Evolutionary conservation across 2,329 filamentous ascomycete species (phyloP).

Genomic region (Xylariaceae sp.): DNA sequence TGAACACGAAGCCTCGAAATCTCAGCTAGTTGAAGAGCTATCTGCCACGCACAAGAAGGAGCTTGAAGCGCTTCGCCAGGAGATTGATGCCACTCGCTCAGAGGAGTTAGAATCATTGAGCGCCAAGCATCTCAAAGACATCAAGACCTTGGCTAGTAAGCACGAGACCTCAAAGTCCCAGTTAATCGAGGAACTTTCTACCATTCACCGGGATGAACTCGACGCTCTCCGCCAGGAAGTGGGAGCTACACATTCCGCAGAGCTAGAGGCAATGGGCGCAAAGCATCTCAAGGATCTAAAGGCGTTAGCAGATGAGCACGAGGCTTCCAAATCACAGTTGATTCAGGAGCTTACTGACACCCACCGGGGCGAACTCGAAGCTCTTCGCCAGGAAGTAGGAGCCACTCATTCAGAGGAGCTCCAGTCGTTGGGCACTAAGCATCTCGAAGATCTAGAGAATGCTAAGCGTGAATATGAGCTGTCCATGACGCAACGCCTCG

Average conservation of each 20-base stretch:
- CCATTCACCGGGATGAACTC: constrained; percentile 9
- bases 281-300: constrained; percentile 24
- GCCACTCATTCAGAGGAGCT: constrained; percentile 24
- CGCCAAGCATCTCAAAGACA: constrained; percentile 21
- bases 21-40: constrained; percentile 17
- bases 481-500: constrained; percentile 15
- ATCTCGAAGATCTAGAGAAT: constrained; percentile 16
- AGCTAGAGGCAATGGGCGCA: constrained; percentile 16
- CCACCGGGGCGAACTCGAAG: constrained; percentile 14
- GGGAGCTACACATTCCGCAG: constrained; percentile 21
- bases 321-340: constrained; percentile 17
- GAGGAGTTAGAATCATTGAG: constrained; percentile 21
- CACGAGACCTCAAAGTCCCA: constrained; percentile 19
- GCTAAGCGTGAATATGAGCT: constrained; percentile 18
- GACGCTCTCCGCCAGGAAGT: constrained; percentile 18
- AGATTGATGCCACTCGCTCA: constrained; percentile 20
- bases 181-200: constrained; percentile 15
- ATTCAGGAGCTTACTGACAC: constrained; percentile 12
- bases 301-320: constrained; percentile 19
- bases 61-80: constrained; percentile 17
- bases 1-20: constrained; percentile 20
- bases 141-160: constrained; percentile 20
- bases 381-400: constrained; percentile 20
- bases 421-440: constrained; percentile 15
- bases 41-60: constrained; percentile 7